Evolutionary conservation across 129 eudicot species (phyloP), one percentile per base, ranked within the genome.

Genomic region (Chrysanthemum seticuspe): DNA sequence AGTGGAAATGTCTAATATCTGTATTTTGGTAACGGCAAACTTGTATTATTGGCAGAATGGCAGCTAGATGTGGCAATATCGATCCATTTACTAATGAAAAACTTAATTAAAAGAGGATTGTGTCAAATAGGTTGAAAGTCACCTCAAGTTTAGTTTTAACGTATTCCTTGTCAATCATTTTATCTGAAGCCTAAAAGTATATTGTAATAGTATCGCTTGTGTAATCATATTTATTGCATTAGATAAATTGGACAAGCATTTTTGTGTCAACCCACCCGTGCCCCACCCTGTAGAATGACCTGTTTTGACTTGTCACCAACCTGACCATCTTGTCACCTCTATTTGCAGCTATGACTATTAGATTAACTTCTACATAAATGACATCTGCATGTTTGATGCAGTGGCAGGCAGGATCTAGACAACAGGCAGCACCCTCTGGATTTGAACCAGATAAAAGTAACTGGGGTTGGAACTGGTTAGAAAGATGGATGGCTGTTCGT

Each of bases 401-500:
- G 98, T 92, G 98, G 98, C 98, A 92, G 78, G 98, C 98, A 29
- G 96, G 98, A 74, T 87, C 96, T 13, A 87, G 87, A 80, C 92
- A 87, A 84, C 84, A 79, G 62, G 79, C 67, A 53, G 76, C 85
- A 44, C 81, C 79, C 34, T 65, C 87, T 57, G 92, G 91, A 62
- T 87, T 87, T 78, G 87, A 89, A 82, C 96, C 96, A 52, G 96
- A 92, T 87, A 84, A 84, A 81, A 81, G 73, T 80, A 89, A 78
- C 87, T 92, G 98, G 98, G 95, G 98, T 18, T 92, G 98, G 96
- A 92, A 92, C 62, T 92, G 98, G 96, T 72, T 92, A 56, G 98
- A 92, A 76, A 83, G 98, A 83, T 92, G 98, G 98, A 89, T 92
- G 98, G 98, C 98, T 73, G 98, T 92, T 72, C 95, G 98, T 55